Evolutionary conservation across 371 early-diverging fungal genomes (phyloP), one percentile per base, ranked within the genome.

Genomic region (Mucor lusitanicus): DNA sequence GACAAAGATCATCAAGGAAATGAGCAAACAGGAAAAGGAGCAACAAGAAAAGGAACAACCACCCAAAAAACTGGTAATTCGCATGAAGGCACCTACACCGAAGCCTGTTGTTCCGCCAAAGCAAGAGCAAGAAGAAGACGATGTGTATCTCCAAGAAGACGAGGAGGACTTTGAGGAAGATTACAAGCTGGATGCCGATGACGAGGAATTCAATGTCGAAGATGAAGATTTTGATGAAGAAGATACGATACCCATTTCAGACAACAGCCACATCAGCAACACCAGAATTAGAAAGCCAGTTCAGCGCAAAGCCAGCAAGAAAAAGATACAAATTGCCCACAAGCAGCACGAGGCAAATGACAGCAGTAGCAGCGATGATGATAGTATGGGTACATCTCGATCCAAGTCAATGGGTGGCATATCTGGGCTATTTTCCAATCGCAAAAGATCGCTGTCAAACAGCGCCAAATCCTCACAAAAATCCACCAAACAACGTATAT

Each of bases 341-440:
- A 23, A 27, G 9, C 33, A 53, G 25, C 32, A 42, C 15, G 64
- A 65, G 12, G 53, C 33, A 30, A 27, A 25, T 28, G 54, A 54
- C 5, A 59, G 54, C 42, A 59, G 60, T 40, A 59, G 60, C 28
- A 48, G 48, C 53, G 66, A 65, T 30, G 66, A 65, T 48, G 66
- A 65, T 30, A 53, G 59, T 53, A 65, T 65, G 66, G 66, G 66
- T 9, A 65, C 66, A 27, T 11, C 50, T 2, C 48, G 53, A 59
- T 59, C 54, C 13, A 65, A 59, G 27, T 12, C 53, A 11, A 15
- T 62, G 32, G 28, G 17, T 1, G 19, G 28, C 4, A 27, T 42
- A 30, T 28, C 44, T 30, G 46, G 28, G 0, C 21, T 59, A 9
- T 59, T 65, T 6, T 33, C 65, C 11, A 62, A 58, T 8, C 62